A percentile compares a stretch with the other conserved stretches of the same genome.
phyloP scores from a whole-genome alignment of 148 eudicot species.

The Persicaria maculosa region DNA sequence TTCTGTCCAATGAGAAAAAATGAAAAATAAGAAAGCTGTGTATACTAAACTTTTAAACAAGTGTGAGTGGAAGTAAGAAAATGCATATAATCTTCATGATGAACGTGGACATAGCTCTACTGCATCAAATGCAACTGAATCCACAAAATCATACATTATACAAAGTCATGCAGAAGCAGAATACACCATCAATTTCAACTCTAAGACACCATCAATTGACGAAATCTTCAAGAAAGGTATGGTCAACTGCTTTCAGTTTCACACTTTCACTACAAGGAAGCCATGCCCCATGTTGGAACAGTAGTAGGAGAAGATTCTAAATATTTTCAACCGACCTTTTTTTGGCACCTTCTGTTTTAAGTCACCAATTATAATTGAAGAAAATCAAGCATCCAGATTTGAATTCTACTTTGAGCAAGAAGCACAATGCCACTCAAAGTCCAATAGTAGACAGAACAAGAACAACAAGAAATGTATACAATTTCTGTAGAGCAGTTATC shows the following conservation, averaged over 20 bases:
- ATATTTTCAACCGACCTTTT: not conserved
- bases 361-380: not conserved
- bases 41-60: not conserved
- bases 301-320: not conserved
- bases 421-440: not conserved
- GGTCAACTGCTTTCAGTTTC: no score
- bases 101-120: not conserved
- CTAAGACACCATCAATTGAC: not conserved
- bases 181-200: not conserved
- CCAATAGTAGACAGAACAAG: not conserved
- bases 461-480: not conserved
- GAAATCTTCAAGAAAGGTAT: no score
- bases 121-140: conserved; percentile 1
- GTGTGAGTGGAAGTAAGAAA: not conserved
- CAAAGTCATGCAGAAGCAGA: not conserved
- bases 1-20: conserved; percentile 35
- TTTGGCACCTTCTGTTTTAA: conserved; percentile 5
- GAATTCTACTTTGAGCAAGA: not conserved
- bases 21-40: not conserved
- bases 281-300: not conserved
- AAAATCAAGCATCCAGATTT: not conserved
- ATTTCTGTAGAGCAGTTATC: not conserved
- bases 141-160: not conserved
- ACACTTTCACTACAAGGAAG: no score
- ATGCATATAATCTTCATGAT: not conserved